Percentiles rank a stretch among this genome's conserved stretches.
Conservation (phyloP, 805 yeast genomes). For the Kurtzmaniella cleridarum region DNA sequence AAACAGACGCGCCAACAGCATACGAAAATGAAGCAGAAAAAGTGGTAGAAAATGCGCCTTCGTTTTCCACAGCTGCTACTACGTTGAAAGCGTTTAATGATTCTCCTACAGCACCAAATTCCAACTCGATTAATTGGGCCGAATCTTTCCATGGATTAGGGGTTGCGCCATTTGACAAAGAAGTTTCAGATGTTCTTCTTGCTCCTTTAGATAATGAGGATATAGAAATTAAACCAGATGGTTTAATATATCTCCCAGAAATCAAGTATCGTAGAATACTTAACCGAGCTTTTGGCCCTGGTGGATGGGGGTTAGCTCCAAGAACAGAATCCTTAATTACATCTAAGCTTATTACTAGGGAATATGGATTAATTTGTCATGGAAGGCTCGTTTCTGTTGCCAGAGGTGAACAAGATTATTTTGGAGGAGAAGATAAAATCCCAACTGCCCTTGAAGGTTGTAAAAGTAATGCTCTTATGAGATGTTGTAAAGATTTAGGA, state of each 20-base stretch:
- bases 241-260: slow-evolving; percentile 86
- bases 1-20: background rate
- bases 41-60: background rate
- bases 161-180: slow-evolving; percentile 61
- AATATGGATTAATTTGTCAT: slow-evolving; percentile 80
- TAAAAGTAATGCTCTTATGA: slow-evolving; percentile 92
- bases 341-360: slow-evolving; percentile 73
- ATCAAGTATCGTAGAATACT: slow-evolving; percentile 88
- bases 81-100: slow-evolving; percentile 14
- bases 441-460: slow-evolving; percentile 98
- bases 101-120: slow-evolving; percentile 14
- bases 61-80: background rate
- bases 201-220: slow-evolving; percentile 64
- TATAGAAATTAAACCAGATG: slow-evolving; percentile 94
- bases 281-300: slow-evolving; percentile 93
- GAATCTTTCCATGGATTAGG: slow-evolving; percentile 86
- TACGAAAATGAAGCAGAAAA: background rate
- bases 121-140: slow-evolving; percentile 60
- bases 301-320: slow-evolving; percentile 98
- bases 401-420: slow-evolving; percentile 93
- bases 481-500: slow-evolving; percentile 96
- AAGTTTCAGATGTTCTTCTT: slow-evolving; percentile 54
- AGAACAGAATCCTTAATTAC: slow-evolving; percentile 80
- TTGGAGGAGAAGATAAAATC: slow-evolving; percentile 71
- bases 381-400: slow-evolving; percentile 90